Evolutionary conservation across 257 asterid genomes (phyloP), one percentile per base, ranked within the genome.

Genomic region (Apocynum venetum): DNA sequence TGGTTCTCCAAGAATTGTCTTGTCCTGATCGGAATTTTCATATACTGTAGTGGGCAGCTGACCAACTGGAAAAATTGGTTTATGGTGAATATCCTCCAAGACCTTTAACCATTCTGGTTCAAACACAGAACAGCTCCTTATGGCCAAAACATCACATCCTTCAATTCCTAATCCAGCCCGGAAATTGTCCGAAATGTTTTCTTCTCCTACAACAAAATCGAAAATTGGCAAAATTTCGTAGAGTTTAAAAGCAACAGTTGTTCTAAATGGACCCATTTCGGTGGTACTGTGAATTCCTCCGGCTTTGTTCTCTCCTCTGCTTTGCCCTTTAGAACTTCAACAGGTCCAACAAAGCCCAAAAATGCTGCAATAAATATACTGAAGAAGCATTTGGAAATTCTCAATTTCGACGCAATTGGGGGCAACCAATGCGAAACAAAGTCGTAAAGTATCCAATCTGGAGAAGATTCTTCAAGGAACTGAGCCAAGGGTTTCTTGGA

Each of bases 361-460:
- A 48, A 8, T 17, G 81, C 15, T 0, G 84, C 79, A 1, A 70
- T 80, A 20, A 52, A 38, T 0, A 80, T 82, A 17, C 89, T 17
- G 47, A 71, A 86, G 14, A 36, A 80, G 2, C 66, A 77, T 5
- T 76, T 59, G 8, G 66, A 60, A 57, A 86, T 49, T 0, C 73
- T 63, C 53, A 81, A 74, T 55, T 31, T 71, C 0, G 61, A 10
- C 6, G 87, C 83, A 19, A 76, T 12, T 0, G 84, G 74, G 15
- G 84, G 83, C 4, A 86, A 2, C 89, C 87, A 83, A 41, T 86
- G 73, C 1, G 76, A n/a, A 7, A 69, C 78, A 64, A 86, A 83
- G 72, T 86, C 87, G 70, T 52, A 78, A 3, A 86, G 17, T 0
- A 86, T 40, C 85, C 87, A 86, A 71, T 86, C 89, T 1, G 87